Evolutionary conservation across 2,329 filamentous ascomycete species (phyloP), one percentile per base, ranked within the genome.

Genomic region (Claviceps sp.): DNA sequence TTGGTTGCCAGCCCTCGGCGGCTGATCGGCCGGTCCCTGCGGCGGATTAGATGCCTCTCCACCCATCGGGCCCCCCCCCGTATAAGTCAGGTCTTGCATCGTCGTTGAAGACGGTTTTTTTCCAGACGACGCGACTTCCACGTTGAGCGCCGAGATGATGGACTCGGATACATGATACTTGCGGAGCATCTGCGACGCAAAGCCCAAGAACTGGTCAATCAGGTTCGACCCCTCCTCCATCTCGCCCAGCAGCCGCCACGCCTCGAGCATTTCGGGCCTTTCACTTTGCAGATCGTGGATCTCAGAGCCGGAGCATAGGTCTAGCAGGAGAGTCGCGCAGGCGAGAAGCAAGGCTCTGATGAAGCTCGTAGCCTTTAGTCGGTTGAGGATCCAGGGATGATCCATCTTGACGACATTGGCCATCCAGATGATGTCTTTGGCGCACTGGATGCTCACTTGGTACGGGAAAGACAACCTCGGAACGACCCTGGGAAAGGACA

Each of bases 181-280:
- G 2, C 16, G 38, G 6, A 53, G 22, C 52, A 53, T 53, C 26
- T 48, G 44, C 26, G 42, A 26, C 13, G 52, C 44, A 42, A 53
- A 53, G 14, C 48, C 52, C 43, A 50, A 24, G 22, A 53, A 53
- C 47, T 48, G 52, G 9, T 53, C 52, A 20, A 50, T 34, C 18
- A 50, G 37, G 22, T 50, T 50, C 18, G 52, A 53, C 11, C 34
- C 48, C 26, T 50, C 52, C 24, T 41, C 44, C 48, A 48, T 36
- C 11, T 50, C 48, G 20, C 38, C 36, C 48, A 53, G 16, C 4
- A 50, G 18, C 36, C 16, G 38, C 52, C 52, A 53, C 5, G 48
- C 52, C 5, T 50, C 48, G 4, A 53, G 26, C 48, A 50, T 50
- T 1, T 50, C 48, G 5, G 52, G 43, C 42, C 52, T 24, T 7